Percentiles rank a stretch among this genome's conserved stretches.
phyloP scores from a whole-genome alignment of 352 stramenopile species.

The Globisporangium orthogonon region DNA sequence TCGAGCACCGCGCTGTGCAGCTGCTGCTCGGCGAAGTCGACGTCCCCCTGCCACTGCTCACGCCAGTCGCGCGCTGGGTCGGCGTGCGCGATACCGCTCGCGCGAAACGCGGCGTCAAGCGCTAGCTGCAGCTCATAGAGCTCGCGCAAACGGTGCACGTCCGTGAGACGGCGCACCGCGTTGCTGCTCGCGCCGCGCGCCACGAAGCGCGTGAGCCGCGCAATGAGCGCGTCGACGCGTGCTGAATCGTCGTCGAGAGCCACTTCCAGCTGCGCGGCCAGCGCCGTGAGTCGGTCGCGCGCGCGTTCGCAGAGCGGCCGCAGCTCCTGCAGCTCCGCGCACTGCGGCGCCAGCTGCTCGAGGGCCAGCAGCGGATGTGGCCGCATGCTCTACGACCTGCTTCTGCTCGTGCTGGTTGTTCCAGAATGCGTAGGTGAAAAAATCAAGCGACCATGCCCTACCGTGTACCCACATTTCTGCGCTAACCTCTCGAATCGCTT shows the following conservation, averaged over 20 bases:
- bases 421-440: too few species aligned
- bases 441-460: too few species aligned
- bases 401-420: too few species aligned
- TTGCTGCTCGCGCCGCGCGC: conserved; percentile 21
- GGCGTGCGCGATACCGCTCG: conserved; percentile 32
- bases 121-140: conserved; percentile 29
- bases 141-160: conserved; percentile 24
- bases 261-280: conserved; percentile 4
- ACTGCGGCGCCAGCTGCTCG: conserved; percentile 15
- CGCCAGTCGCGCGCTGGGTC: conserved; percentile 41
- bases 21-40: conserved; percentile 37
- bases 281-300: conserved; percentile 5
- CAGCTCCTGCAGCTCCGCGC: conserved; percentile 11
- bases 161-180: conserved; percentile 28
- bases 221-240: conserved; percentile 7
- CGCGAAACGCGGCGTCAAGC: conserved; percentile 29
- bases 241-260: background rate
- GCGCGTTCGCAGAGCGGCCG: conserved; percentile 8
- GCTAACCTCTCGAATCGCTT: too few species aligned
- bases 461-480: too few species aligned
- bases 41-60: conserved; percentile 32
- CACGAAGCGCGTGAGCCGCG: conserved; percentile 24
- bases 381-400: too few species aligned
- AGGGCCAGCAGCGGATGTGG: conserved; percentile 10
- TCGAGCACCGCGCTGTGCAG: conserved; percentile 24